A percentile compares a stretch with the other conserved stretches of the same genome.
Evolutionary conservation across 768 basidiomycete genomes (phyloP).

Genomic region (Suillus cothurnatus): DNA sequence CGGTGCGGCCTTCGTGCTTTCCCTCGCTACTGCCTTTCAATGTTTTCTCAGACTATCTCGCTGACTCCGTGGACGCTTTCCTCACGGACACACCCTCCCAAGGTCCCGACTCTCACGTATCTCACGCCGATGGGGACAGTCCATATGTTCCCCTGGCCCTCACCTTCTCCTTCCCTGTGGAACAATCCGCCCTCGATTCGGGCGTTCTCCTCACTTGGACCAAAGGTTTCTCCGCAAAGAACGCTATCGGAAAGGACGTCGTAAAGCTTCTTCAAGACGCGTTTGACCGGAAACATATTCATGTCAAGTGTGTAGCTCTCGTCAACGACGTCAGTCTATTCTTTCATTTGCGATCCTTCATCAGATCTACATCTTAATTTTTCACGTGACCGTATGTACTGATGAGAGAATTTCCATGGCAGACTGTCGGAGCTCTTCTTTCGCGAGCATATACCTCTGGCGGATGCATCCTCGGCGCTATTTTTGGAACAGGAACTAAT

Average conservation of each 20-base stretch:
- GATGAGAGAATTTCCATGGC: slow-evolving; percentile 10
- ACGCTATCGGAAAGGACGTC: slow-evolving; percentile 87
- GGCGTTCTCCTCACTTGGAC: slow-evolving; percentile 95
- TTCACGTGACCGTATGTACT: slow-evolving; percentile 11
- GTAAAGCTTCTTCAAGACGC: slow-evolving; percentile 90
- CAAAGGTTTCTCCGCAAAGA: slow-evolving; percentile 92
- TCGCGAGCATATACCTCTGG: slow-evolving; percentile 94
- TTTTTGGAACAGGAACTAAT: slow-evolving; percentile 98
- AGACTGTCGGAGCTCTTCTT: slow-evolving; percentile 96
- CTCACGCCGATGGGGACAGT: slow-evolving; percentile 31
- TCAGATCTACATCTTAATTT: slow-evolving; percentile 10
- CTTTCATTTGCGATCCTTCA: neutral
- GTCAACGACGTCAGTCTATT: slow-evolving; percentile 82
- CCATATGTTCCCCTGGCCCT: slow-evolving; percentile 75
- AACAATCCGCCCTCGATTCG: slow-evolving; percentile 89
- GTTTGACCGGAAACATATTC: slow-evolving; percentile 89
- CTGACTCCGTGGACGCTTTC: slow-evolving; percentile 95
- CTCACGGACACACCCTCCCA: slow-evolving; percentile 57
- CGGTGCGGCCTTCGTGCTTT: slow-evolving; percentile 47
- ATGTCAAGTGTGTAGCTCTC: slow-evolving; percentile 87
- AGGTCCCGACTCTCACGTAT: slow-evolving; percentile 10
- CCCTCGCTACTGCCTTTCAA: slow-evolving; percentile 9
- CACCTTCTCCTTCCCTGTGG: slow-evolving; percentile 97
- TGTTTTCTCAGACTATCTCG: slow-evolving; percentile 81
- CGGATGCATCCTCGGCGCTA: slow-evolving; percentile 84